Evolutionary conservation across 352 stramenopile species (phyloP).

Genomic region (Phytopythium kandeliae): DNA sequence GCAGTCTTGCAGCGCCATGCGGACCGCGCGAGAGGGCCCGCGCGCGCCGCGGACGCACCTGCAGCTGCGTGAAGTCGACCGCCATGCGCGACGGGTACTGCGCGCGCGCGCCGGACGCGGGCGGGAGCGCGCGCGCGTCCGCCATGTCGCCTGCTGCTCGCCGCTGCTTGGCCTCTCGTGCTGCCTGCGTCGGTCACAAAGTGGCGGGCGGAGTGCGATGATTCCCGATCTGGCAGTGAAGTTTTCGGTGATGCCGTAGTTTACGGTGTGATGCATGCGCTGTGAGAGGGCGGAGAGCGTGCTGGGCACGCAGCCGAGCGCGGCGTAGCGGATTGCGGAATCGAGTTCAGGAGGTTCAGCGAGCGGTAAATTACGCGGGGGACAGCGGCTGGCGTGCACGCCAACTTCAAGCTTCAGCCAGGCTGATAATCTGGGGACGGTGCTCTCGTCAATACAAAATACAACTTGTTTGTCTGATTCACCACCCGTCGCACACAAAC

Average conservation of each 20-base stretch:
- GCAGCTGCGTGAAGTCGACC: conserved; percentile 69
- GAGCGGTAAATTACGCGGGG: not conserved
- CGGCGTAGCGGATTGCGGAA: too few species aligned
- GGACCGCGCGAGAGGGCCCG: too few species aligned
- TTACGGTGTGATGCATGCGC: not conserved
- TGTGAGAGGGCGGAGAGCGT: not conserved
- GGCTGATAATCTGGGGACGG: too few species aligned
- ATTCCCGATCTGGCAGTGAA: too few species aligned
- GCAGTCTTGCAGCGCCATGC: too few species aligned
- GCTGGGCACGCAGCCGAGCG: too few species aligned
- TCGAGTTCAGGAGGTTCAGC: too few species aligned
- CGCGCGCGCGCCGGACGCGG: conserved; percentile 11
- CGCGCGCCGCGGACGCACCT: conserved; percentile 23
- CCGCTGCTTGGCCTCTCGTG: not conserved
- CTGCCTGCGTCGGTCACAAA: too few species aligned
- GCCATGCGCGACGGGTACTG: conserved; percentile 56
- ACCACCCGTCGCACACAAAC: too few species aligned
- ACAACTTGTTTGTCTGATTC: too few species aligned
- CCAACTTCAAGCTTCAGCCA: conserved; percentile 6
- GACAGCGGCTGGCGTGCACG: not conserved
- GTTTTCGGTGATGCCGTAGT: too few species aligned
- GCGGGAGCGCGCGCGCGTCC: conserved; percentile 2
- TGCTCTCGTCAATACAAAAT: not conserved
- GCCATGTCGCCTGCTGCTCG: not conserved
- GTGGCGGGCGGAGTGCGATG: too few species aligned